A percentile compares a stretch with the other conserved stretches of the same genome.
Conservation (phyloP, 2,329 filamentous ascomycete genomes). For the Penicillium hordei region DNA sequence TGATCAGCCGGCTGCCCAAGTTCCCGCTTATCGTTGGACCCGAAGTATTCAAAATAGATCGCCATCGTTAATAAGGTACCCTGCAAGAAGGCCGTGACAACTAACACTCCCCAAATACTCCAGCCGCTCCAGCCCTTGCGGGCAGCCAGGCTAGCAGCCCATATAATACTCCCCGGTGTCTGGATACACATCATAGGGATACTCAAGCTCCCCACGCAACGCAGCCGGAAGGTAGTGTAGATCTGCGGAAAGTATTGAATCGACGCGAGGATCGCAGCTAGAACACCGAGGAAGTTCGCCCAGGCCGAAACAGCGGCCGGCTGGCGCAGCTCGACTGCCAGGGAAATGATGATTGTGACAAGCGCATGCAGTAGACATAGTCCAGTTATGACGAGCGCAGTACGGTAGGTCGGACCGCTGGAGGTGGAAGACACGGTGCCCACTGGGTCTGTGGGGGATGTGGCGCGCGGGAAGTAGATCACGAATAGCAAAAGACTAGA, state of each 20-base stretch:
- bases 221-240: constrained; percentile 80
- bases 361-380: constrained; percentile 74
- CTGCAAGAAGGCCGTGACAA: constrained; percentile 83
- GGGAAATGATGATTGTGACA: constrained; percentile 62
- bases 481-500: constrained; percentile 85
- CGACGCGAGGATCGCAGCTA: constrained; percentile 73
- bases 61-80: constrained; percentile 77
- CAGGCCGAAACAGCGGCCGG: constrained; percentile 68
- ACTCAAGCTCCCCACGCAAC: constrained; percentile 85
- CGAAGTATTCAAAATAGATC: constrained; percentile 63
- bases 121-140: constrained; percentile 80
- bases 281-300: constrained; percentile 82
- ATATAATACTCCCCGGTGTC: constrained; percentile 87
- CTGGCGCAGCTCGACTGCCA: constrained; percentile 63
- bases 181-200: constrained; percentile 99
- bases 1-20: constrained; percentile 23
- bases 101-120: constrained; percentile 93
- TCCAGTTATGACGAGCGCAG: constrained; percentile 72
- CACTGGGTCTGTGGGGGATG: constrained; percentile 50
- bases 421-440: constrained; percentile 35
- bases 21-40: constrained; percentile 46
- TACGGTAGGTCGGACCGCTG: constrained; percentile 68
- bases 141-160: constrained; percentile 77
- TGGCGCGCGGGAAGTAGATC: constrained; percentile 78
- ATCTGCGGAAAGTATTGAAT: constrained; percentile 97